Percentiles rank a stretch among this genome's conserved stretches.
phyloP scores from a whole-genome alignment of 2,329 filamentous ascomycete species.

The Cercospora citrullina region DNA sequence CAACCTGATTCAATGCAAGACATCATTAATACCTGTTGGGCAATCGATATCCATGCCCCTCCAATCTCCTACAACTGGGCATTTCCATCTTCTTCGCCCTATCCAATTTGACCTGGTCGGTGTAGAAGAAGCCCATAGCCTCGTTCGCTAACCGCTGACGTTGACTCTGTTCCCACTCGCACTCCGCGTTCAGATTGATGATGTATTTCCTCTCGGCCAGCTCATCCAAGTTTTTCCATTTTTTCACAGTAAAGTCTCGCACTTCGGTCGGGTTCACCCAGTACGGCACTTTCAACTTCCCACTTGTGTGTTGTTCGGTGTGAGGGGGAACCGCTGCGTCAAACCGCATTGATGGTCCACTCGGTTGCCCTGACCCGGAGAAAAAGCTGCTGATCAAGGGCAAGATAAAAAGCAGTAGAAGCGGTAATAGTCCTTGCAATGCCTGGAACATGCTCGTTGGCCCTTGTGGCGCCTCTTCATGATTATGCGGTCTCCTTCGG shows the following conservation, averaged over 20 bases:
- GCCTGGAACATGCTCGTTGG: conserved; percentile 51
- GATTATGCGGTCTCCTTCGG: conserved; percentile 70
- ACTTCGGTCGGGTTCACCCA: conserved; percentile 81
- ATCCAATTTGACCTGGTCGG: conserved; percentile 76
- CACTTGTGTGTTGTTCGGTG: conserved; percentile 71
- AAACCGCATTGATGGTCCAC: conserved; percentile 73
- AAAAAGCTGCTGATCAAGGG: conserved; percentile 78
- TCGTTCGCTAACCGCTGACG: conserved; percentile 70
- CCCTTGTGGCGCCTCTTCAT: conserved; percentile 46
- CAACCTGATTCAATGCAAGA: neutral
- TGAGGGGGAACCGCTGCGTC: conserved; percentile 69
- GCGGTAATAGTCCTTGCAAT: conserved; percentile 61
- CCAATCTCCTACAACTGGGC: conserved; percentile 59
- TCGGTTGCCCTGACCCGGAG: conserved; percentile 59
- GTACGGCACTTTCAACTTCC: conserved; percentile 73
- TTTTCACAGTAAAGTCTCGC: conserved; percentile 64
- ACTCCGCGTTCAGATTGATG: conserved; percentile 65
- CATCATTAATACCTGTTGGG: conserved; percentile 16
- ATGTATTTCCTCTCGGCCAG: conserved; percentile 74
- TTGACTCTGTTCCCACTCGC: conserved; percentile 69
- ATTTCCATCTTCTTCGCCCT: conserved; percentile 63
- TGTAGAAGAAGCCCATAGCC: conserved; percentile 84
- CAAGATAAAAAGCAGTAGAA: conserved; percentile 85
- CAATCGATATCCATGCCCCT: conserved; percentile 48
- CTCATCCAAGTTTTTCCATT: conserved; percentile 73